Evolutionary conservation across 306 rosid species (phyloP), one percentile per base, ranked within the genome.

Genomic region (Alnus rubra): DNA sequence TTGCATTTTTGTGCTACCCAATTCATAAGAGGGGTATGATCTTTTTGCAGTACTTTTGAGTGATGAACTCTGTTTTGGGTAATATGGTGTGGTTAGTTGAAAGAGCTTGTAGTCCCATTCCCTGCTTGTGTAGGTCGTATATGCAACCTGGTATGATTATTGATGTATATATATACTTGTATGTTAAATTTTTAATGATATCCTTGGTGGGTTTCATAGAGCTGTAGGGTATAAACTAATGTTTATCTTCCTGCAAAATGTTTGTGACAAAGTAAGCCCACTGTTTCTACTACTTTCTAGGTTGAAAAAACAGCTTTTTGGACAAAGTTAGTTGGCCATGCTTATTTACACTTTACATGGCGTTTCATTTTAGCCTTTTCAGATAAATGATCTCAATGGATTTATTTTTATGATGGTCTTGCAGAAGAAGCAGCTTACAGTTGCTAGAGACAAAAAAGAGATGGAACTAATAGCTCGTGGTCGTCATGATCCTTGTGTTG

Each of bases 401-500:
- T 18, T 65, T 31, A 75, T n/a, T 23, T 14, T 19, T 77, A 3
- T 71, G 68, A 47, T 72, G 19, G 54, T 81, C 79, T 52, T 83
- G 90, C 94, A 96, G 99, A 96, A 42, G 86, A 93, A 93, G 89
- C 99, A 96, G 83, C 62, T 44, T n/a, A 96, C 99, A 56, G 99
- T 96, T 78, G 91, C 98, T 39, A 88, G 97, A 77, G 99, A 93
- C 15, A 93, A 87, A 86, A 68, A 89, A 53, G 96, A 91, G 81
- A 91, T 84, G 12, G 98, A 91, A 18, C 82, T 96, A 65, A 88
- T 90, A 30, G 93, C 99, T 53, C 98, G 97, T 73, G 98, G 97
- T 82, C 96, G 97, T 53, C 99, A 96, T 59, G 98, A 96, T 85
- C 99, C 99, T 49, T 96, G 99, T 81, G 98, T 96, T 83, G 98